Evolutionary conservation across 2,329 filamentous ascomycete genomes (phyloP), one percentile per base, ranked within the genome.

Genomic region (Paradendryphiella salina): DNA sequence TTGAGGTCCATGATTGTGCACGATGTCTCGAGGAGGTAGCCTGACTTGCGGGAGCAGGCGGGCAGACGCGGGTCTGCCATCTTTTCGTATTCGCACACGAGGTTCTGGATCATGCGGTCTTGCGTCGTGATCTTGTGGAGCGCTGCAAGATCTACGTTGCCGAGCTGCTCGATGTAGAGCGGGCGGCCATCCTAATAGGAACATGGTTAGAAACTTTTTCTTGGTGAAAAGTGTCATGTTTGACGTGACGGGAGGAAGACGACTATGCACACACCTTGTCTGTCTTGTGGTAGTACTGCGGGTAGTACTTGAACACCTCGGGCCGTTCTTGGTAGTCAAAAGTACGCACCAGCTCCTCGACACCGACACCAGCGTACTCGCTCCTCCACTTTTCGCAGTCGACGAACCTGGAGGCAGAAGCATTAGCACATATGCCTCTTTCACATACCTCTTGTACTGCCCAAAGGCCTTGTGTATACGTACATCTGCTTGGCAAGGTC

Each of bases 1-100:
- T 96, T 96, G 74, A 96, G 83, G 76, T 99, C 94, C 87, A 97
- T 94, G 77, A 99, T 91, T 59, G 89, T 93, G 85, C 94, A 97
- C 80, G 90, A 96, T 18, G 94, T 99, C 81, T 99, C 94, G 68
- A 96, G 87, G 50, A 99, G 85, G 69, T 87, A 84, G 66, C 89
- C 90, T 18, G 87, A 81, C 78, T 96, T 96, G 76, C 93, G 91
- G 49, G 91, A 96, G 82, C 91, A 96, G 63, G 94, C 93, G 44
- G 94, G 94, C 49, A 99, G 84, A 62, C 94, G 89, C 11, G 92
- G 92, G 76, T 97, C 93, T 62, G 90, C 83, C 63, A 97, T 83
- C 75, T 93, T 96, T 81, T 99, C 94, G 80, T 99, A 99, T 79
- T 99, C 94, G 73, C 92, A 88, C 40, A 96, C 93, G 35, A 99